Evolutionary conservation across 2,329 filamentous ascomycete genomes (phyloP).

Genomic region (Alternaria sp.): DNA sequence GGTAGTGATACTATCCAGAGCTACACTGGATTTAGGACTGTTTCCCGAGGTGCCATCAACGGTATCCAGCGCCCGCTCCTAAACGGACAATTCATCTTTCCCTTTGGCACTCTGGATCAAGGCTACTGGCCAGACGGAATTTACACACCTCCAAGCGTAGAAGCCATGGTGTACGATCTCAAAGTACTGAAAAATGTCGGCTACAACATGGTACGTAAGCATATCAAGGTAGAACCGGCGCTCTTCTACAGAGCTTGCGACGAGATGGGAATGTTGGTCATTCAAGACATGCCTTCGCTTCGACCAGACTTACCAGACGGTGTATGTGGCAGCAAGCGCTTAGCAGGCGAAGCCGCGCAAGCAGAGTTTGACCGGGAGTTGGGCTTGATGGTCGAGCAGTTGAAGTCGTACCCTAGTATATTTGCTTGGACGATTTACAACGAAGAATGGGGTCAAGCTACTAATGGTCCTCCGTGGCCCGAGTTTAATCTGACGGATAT

Average conservation of each 20-base stretch:
- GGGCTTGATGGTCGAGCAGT: constrained; percentile 67
- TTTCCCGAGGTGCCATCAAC: constrained; percentile 64
- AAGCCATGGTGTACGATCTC: constrained; percentile 74
- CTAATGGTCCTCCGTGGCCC: constrained; percentile 54
- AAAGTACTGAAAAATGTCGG: constrained; percentile 70
- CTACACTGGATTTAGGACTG: constrained; percentile 74
- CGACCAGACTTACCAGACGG: constrained; percentile 26
- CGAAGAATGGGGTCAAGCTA: constrained; percentile 73
- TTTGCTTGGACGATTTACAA: constrained; percentile 75
- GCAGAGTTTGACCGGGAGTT: constrained; percentile 71
- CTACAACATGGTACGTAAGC: constrained; percentile 76
- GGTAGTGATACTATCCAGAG: constrained; percentile 65
- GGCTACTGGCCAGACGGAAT: constrained; percentile 77
- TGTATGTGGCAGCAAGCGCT: constrained; percentile 21
- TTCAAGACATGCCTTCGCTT: constrained; percentile 76
- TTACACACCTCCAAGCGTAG: constrained; percentile 69
- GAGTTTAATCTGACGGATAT: constrained; percentile 65
- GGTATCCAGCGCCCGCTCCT: constrained; percentile 69
- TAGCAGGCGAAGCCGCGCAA: constrained; percentile 58
- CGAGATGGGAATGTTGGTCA: constrained; percentile 69
- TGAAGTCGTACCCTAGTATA: constrained; percentile 71
- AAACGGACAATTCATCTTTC: constrained; percentile 74
- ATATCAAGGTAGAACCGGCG: constrained; percentile 73
- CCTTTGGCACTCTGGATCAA: constrained; percentile 74
- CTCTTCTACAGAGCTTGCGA: constrained; percentile 75